A percentile compares a stretch with the other conserved stretches of the same genome.
Conservation (phyloP, 192 early-diverging fungal genomes). For the Entrophospora sp. region DNA sequence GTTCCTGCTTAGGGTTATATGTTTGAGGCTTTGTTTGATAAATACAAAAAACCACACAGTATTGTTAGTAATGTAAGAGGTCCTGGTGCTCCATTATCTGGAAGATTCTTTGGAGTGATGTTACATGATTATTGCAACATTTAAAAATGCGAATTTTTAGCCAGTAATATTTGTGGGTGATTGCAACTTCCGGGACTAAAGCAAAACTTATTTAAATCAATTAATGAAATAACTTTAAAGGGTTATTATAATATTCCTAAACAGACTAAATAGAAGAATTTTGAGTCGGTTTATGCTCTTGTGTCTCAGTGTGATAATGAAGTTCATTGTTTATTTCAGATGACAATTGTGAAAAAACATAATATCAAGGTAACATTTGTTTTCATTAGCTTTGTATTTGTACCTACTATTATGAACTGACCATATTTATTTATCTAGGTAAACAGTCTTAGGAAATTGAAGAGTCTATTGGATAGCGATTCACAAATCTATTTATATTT, state of each 20-base stretch:
- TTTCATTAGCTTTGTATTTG: neutral
- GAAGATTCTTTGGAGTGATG: neutral
- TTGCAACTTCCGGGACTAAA: neutral
- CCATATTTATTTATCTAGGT: neutral
- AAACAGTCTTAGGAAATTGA: neutral
- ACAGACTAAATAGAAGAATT: neutral
- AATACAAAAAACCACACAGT: no score
- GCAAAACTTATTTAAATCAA: neutral
- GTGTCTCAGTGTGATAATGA: neutral
- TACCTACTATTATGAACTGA: neutral
- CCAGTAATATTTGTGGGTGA: no score
- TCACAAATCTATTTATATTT: neutral
- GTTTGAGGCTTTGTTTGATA: neutral
- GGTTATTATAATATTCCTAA: slow-evolving; percentile 1
- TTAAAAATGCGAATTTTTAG: no score
- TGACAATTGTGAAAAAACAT: neutral
- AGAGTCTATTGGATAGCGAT: neutral
- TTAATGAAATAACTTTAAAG: neutral
- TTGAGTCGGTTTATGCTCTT: neutral
- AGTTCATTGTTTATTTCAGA: slow-evolving; percentile 4
- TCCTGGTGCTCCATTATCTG: neutral
- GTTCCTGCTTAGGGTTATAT: neutral
- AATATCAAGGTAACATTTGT: neutral
- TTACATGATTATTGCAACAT: slow-evolving; percentile 4
- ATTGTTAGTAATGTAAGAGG: no score